Evolutionary conservation across 1,284 basidiomycete genomes (phyloP).

Genomic region (Tranzscheliella williamsii): DNA sequence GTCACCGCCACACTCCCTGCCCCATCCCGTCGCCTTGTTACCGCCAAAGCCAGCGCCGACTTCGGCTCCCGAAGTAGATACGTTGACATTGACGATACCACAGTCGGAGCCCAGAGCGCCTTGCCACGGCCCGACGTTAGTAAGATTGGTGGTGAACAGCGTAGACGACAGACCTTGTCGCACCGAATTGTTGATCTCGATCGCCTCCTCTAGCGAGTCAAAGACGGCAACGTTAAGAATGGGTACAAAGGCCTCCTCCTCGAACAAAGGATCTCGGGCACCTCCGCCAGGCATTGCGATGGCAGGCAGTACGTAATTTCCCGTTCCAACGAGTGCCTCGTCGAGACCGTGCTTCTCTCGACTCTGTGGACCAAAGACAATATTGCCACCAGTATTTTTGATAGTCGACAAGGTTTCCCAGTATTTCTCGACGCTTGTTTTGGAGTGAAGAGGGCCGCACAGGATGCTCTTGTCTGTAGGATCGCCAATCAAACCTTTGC

Average conservation of each 20-base stretch:
- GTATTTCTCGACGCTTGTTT: slow-evolving; percentile 71
- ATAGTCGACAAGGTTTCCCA: slow-evolving; percentile 70
- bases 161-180: slow-evolving; percentile 86
- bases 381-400: slow-evolving; percentile 71
- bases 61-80: slow-evolving; percentile 90
- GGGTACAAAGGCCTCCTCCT: slow-evolving; percentile 82
- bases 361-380: slow-evolving; percentile 71
- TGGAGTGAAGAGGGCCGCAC: slow-evolving; percentile 83
- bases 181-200: slow-evolving; percentile 87
- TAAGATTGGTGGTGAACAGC: slow-evolving; percentile 72
- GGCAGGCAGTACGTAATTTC: slow-evolving; percentile 86
- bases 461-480: slow-evolving; percentile 75
- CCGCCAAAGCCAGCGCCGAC: slow-evolving; percentile 90
- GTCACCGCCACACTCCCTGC: slow-evolving; percentile 93
- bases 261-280: slow-evolving; percentile 70
- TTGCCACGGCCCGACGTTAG: slow-evolving; percentile 45
- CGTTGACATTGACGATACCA: slow-evolving; percentile 62
- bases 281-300: slow-evolving; percentile 72
- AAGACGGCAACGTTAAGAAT: slow-evolving; percentile 85
- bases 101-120: slow-evolving; percentile 42
- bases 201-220: slow-evolving; percentile 85
- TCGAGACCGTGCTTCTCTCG: not conserved
- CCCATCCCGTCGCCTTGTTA: slow-evolving; percentile 82
- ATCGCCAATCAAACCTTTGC: slow-evolving; percentile 70
- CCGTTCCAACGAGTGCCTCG: slow-evolving; percentile 59